Conservation (phyloP, 495 filamentous ascomycete genomes). For the Saxophila tyrrhenica region DNA sequence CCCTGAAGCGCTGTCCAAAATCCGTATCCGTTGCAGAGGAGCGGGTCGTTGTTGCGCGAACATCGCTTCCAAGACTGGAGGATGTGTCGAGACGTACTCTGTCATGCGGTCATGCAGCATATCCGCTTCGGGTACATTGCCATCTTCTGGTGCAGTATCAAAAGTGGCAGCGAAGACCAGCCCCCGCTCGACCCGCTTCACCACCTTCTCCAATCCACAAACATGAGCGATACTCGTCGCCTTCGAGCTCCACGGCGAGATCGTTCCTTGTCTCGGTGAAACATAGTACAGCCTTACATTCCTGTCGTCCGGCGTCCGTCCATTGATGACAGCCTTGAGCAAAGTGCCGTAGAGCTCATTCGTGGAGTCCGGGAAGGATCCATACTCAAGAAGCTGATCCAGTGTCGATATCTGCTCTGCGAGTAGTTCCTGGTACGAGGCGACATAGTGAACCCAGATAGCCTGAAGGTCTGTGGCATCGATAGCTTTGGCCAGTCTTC, state of each 20-base stretch:
- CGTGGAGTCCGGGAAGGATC: constrained; percentile 37
- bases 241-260: constrained; percentile 95
- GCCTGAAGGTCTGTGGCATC: constrained; percentile 47
- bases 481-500: constrained; percentile 29
- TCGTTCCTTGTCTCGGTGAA: constrained; percentile 65
- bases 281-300: constrained; percentile 50
- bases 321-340: constrained; percentile 24
- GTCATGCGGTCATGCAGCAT: constrained; percentile 89
- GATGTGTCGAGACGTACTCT: constrained; percentile 51
- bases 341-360: constrained; percentile 26
- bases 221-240: constrained; percentile 88
- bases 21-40: constrained; percentile 59
- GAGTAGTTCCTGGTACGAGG: constrained; percentile 21
- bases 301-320: constrained; percentile 31
- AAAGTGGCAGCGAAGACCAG: constrained; percentile 57
- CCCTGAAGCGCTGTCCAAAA: constrained; percentile 47
- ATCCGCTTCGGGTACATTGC: constrained; percentile 51
- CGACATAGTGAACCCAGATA: constrained; percentile 51
- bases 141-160: constrained; percentile 34
- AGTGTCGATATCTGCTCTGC: constrained; percentile 37
- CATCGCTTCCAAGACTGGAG: constrained; percentile 59
- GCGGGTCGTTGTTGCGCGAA: constrained; percentile 66
- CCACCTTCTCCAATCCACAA: constrained; percentile 61
- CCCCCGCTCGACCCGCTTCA: constrained; percentile 81
- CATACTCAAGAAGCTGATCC: constrained; percentile 52